Conservation (phyloP, 352 stramenopile species). For the Albugo laibachii region DNA sequence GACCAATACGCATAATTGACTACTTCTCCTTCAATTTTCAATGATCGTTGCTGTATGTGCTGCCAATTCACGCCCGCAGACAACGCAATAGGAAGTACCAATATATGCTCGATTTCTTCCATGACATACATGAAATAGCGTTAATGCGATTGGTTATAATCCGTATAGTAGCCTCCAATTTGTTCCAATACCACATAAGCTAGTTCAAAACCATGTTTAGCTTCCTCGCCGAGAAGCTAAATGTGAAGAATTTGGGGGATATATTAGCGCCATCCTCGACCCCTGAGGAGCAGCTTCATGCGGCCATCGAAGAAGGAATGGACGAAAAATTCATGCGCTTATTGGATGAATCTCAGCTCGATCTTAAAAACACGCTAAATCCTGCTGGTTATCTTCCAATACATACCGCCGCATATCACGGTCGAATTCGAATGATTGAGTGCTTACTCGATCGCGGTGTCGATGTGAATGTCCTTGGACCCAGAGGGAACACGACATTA, state of each 20-base stretch:
- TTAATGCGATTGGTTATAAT: too few relatives aligned
- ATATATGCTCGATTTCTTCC: too few relatives aligned
- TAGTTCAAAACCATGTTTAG: conserved; percentile 61
- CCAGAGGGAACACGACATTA: conserved; percentile 57
- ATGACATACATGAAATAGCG: too few relatives aligned
- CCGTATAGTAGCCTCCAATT: too few relatives aligned
- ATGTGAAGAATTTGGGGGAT: conserved; percentile 78
- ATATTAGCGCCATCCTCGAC: conserved; percentile 71
- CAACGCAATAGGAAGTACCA: too few relatives aligned
- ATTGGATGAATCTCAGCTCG: conserved; percentile 48
- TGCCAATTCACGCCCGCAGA: too few relatives aligned
- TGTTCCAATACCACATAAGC: too few relatives aligned
- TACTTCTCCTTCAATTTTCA: too few relatives aligned
- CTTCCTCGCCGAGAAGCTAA: conserved; percentile 78
- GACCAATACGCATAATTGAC: too few relatives aligned
- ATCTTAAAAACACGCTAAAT: conserved; percentile 38
- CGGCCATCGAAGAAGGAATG: conserved; percentile 50
- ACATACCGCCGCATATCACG: conserved; percentile 71
- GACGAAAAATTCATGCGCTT: conserved; percentile 47
- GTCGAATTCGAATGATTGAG: conserved; percentile 50
- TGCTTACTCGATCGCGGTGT: conserved; percentile 39
- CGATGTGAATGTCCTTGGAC: conserved; percentile 44
- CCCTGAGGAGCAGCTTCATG: conserved; percentile 70
- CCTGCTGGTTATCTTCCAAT: conserved; percentile 59
- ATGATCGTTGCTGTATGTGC: too few relatives aligned